These are phyloP conservation scores for Fusarium secorum DNA, from an alignment of 2,329 filamentous ascomycete genomes.

Conservation along the genomic window DNA sequence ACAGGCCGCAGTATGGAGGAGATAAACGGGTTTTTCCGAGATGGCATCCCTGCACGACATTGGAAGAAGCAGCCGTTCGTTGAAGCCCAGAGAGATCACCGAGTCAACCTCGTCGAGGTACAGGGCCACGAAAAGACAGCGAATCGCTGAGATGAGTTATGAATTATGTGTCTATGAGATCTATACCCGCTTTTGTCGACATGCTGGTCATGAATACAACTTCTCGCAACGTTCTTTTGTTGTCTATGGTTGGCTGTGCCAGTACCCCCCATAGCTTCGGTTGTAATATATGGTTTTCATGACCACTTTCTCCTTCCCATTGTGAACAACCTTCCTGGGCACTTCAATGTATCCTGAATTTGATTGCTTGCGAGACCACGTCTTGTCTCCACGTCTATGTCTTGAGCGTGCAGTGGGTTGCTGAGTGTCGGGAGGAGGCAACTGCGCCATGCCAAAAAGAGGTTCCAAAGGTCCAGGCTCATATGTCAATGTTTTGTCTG, in stretches of 20 bases:
- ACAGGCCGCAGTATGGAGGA: conserved; percentile 43
- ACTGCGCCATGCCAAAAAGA: conserved; percentile 1
- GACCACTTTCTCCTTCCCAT: background rate
- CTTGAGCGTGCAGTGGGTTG: background rate
- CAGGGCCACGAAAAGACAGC: background rate
- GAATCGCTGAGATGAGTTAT: background rate
- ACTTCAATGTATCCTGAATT: background rate
- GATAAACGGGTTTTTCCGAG: conserved; percentile 41
- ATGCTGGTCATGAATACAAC: background rate
- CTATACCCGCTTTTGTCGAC: background rate
- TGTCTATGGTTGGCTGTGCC: background rate
- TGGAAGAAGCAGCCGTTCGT: conserved; percentile 41
- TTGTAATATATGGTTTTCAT: background rate
- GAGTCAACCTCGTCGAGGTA: background rate
- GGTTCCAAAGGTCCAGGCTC: conserved; percentile 29
- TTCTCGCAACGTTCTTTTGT: background rate
- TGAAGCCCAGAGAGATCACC: background rate
- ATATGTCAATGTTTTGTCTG: background rate
- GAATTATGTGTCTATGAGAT: conserved; percentile 2
- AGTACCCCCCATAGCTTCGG: background rate
- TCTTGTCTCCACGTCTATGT: background rate
- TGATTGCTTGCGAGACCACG: background rate
- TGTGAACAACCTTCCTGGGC: background rate
- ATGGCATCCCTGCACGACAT: conserved; percentile 39
- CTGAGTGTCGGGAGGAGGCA: background rate